Base-by-base conservation (phyloP, 164 flowering plant genomes). In the Vitis amurensis region DNA sequence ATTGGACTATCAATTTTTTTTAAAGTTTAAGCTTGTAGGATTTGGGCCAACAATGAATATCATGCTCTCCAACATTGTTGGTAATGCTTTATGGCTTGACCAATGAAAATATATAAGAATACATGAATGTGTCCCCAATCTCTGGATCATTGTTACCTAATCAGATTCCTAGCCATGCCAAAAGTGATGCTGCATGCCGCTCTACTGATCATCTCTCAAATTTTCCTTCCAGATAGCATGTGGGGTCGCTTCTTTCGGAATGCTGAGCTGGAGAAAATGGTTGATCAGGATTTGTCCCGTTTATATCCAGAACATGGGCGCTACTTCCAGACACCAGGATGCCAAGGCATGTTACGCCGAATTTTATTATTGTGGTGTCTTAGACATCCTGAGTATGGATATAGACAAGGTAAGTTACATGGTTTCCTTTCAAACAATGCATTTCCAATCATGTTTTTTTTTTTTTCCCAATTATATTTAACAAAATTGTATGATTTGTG, bases 231-330 rank as follows among this genome's bases (percentile, higher is more conserved):
- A 95, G 99, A 95, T 84, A 95, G 99, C 82, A 88, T 75, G 70
- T 95, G 99, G 98, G 88, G 98, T 27, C 98, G 89, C 31, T 93
- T 91, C 82, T 95, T 95, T 69, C 81, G 85, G 29, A 93, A 80
- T 89, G 97, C 96, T 58, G 99, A 95, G 81, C 80, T 95, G 81
- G 98, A 93, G 80, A 89, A 87, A 77, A 87, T 88, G 87, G 85
- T 95, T 16, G 98, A 93, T 70, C 96, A 89, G 77, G 99, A 95
- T 86, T 85, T 95, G 68, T 85, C 96, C 47, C 94, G 98, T 37
- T 76, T 95, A 61, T 95, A 95, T 79, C 99, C 98, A 11, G 99
- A 91, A 73, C 89, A 86, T 73, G 93, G 90, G 12, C 90, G 93
- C 81, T 95, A 90, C 79, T 95, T 95, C 68, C 98, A 93, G 81